These are phyloP conservation scores for Solanum rostratum DNA, from an alignment of 257 asterid genomes.

Conservation along the genomic window DNA sequence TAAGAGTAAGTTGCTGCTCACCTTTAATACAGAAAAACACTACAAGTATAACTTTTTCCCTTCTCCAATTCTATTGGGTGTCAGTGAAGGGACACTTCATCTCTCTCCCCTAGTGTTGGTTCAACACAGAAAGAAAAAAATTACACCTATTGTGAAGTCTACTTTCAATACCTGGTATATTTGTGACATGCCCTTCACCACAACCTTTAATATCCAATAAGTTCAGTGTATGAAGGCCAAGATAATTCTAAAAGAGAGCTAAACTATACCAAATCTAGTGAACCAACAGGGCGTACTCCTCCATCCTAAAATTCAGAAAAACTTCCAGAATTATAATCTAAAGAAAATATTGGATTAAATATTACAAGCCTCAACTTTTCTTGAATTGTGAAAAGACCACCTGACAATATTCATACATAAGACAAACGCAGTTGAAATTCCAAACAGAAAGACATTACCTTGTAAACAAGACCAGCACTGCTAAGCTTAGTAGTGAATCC, in stretches of 20 bases:
- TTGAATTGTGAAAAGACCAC: not conserved
- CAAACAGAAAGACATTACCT: not conserved
- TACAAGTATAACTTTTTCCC: not conserved
- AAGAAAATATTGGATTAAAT: not conserved
- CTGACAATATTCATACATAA: not conserved
- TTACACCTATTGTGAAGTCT: not conserved
- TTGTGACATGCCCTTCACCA: not conserved
- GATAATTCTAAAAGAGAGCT: not conserved
- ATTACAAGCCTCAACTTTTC: not conserved
- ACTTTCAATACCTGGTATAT: not conserved
- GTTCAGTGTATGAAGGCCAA: not conserved
- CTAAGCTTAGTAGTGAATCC: conserved; percentile 16
- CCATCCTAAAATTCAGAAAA: not conserved
- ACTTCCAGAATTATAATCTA: not conserved
- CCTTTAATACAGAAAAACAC: too few relatives aligned
- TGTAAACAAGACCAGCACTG: conserved; percentile 24
- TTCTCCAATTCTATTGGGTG: not conserved
- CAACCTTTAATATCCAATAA: not conserved
- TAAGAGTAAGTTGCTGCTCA: not conserved
- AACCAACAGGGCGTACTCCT: not conserved
- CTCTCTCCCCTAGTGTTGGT: not conserved
- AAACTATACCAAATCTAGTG: not conserved
- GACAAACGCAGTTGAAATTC: not conserved
- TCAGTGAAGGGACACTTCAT: not conserved
- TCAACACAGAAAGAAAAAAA: not conserved